These are phyloP conservation scores for Amanita muscaria DNA, from an alignment of 768 basidiomycete genomes.

Conservation along the genomic window DNA sequence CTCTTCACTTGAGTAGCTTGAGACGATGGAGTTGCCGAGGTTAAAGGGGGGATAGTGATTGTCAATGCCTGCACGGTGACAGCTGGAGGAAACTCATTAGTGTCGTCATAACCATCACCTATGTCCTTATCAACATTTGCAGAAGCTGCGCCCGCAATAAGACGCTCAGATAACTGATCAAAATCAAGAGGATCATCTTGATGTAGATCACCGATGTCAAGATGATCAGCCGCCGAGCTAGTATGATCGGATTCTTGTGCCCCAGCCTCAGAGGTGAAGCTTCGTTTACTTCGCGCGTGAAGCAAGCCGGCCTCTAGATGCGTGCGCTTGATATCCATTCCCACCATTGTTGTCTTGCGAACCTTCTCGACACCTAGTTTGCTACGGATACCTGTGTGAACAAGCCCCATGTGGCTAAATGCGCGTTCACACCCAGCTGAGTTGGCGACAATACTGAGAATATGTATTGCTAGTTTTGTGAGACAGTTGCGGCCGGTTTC, in stretches of 20 bases:
- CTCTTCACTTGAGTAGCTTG: neutral
- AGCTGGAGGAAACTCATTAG: neutral
- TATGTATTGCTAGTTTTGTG: conserved; percentile 15
- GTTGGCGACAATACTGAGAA: conserved; percentile 19
- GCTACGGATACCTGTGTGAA: conserved; percentile 11
- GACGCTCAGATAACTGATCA: conserved; percentile 6
- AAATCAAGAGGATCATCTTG: conserved; percentile 9
- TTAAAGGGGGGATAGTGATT: neutral
- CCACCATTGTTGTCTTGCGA: conserved; percentile 13
- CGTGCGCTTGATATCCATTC: conserved; percentile 15
- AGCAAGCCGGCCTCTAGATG: conserved; percentile 13
- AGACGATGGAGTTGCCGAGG: neutral
- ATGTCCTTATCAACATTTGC: conserved; percentile 8
- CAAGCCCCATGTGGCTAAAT: conserved; percentile 21
- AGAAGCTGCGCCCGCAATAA: conserved; percentile 5
- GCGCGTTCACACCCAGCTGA: conserved; percentile 22
- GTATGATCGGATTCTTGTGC: too few relatives aligned
- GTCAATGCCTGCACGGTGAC: neutral
- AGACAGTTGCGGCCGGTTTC: conserved; percentile 14
- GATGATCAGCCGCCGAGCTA: neutral
- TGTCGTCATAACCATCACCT: neutral
- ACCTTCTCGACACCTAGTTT: conserved; percentile 14
- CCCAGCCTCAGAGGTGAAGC: conserved; percentile 2
- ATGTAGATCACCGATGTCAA: conserved; percentile 1
- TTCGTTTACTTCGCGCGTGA: conserved; percentile 5